Evolutionary conservation across 176 grass and related monocot species (phyloP), one percentile per base, ranked within the genome.

Genomic region (Carex littledalei): DNA sequence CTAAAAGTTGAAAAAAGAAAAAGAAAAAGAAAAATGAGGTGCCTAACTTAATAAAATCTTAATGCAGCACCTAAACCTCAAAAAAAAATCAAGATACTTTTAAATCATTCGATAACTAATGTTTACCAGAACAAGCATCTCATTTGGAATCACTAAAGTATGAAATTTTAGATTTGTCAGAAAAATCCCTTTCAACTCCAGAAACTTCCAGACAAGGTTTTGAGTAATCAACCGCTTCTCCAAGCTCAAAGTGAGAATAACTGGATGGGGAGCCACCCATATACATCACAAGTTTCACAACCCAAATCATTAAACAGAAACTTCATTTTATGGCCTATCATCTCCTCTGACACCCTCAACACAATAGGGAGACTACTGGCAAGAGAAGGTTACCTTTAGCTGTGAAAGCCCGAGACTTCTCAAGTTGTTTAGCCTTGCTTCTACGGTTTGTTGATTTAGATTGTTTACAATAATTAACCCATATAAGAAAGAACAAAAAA

Each of bases 171-270:
- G 6, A 20, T 45, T 71, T n/a, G 6, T 17, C 35, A n/a, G 35
- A 2, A 10, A 4, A 41, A 94, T 50, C 2, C 91, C 86, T 74
- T 67, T 92, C 41, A 75, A 82, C 60, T 70, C 71, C 62, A 97
- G 31, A 26, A 56, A 21, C 43, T 88, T 79, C 31, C 80, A 32
- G 32, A 52, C 88, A 4, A 76, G 94, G 87, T 76, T 81, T 17
- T 88, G 86, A 17, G 88, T 91, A 1, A 84, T 26, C 67, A 92
- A 70, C 88, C 91, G 80, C 84, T 94, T 90, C 52, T 85, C 45
- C 50, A 97, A 81, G 70, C 91, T 92, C 34, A 49, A 78, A 5
- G 59, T 84, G 59, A 97, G 61, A 37, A 97, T 5, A 54, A 67
- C 41, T 18, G 91, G 89, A 26, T 58, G 67, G 45, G 0, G 57